phyloP scores from a whole-genome alignment of 371 early-diverging fungal species.

The Mortierella polycephala region DNA sequence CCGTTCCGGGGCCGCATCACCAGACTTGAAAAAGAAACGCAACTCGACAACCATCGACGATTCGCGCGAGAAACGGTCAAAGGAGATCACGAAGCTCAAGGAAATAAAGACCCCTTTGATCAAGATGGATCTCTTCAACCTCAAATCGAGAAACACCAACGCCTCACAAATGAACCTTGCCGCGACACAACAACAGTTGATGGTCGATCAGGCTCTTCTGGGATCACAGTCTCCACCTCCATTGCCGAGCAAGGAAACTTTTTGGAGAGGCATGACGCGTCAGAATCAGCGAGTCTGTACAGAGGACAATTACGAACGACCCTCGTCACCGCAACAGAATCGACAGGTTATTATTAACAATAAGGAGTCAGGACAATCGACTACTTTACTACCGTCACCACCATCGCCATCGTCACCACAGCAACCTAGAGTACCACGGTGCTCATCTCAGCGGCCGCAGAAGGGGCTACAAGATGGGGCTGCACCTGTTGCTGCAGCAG shows the following conservation, averaged over 20 bases:
- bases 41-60: slow-evolving; percentile 8
- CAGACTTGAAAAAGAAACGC: slow-evolving; percentile 31
- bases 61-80: slow-evolving; percentile 2
- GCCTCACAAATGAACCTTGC: slow-evolving; percentile 12
- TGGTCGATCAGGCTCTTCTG: slow-evolving; percentile 2
- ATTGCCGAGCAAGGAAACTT: slow-evolving; percentile 33
- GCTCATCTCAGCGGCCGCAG: too few species aligned
- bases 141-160: slow-evolving; percentile 17
- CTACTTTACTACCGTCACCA: too few species aligned
- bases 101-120: slow-evolving; percentile 14
- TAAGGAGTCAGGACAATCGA: too few species aligned
- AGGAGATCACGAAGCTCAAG: slow-evolving; percentile 16
- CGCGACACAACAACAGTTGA: not conserved
- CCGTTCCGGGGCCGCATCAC: slow-evolving; percentile 25
- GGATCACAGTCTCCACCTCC: slow-evolving; percentile 22
- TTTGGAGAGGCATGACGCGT: slow-evolving; percentile 20
- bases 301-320: slow-evolving; percentile 13
- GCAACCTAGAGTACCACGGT: too few species aligned
- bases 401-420: too few species aligned
- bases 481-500: too few species aligned
- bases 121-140: slow-evolving; percentile 38
- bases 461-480: too few species aligned
- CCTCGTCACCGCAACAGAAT: not conserved
- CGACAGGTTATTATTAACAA: too few species aligned
- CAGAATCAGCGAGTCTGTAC: slow-evolving; percentile 8